Evolutionary conservation across 495 filamentous ascomycete genomes (phyloP), one percentile per base, ranked within the genome.

Genomic region (Monascus purpureus): DNA sequence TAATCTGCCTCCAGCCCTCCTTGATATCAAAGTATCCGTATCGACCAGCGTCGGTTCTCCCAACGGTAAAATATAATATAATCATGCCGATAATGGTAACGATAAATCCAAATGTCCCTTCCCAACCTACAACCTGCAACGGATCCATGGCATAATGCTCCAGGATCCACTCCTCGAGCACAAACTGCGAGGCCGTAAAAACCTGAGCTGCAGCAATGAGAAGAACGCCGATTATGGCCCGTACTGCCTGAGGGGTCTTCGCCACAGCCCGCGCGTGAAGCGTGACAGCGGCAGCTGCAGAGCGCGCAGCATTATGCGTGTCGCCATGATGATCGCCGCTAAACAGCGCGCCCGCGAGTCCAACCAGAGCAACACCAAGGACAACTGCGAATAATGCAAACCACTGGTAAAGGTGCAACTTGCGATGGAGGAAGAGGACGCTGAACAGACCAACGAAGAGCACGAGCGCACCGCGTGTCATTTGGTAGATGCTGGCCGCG

Each of bases 401-500:
- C 90, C 90, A 97, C 49, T 96, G 86, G 60, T 84, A 93, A 3
- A 76, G 39, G 38, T 77, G 68, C 19, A 96, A 65, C 41, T 70
- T 75, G 18, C 84, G 74, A 33, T 69, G 74, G 22, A 97, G 59
- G 50, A 97, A 96, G 2, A 93, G 42, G 4, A 97, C 86, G 48
- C 84, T 93, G 63, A 97, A 95, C 0, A 95, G 56, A 0, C 90
- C 90, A 8, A 97, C 90, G 37, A 96, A 97, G 3, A 97, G 65
- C 11, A 96, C 87, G 16, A 97, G 64, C 0, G 90, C 88, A 11
- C 90, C 90, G 17, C 90, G 70, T 6, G 88, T 96, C 90, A 97
- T 97, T 53, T 97, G 90, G 63, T 95, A 97, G 44, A 97, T 93
- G 39, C 77, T 85, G 0, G 90, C 84, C 1, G 82, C 90, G 7